phyloP scores from a whole-genome alignment of 352 stramenopile species.

The Phytopythium mirpurense region DNA sequence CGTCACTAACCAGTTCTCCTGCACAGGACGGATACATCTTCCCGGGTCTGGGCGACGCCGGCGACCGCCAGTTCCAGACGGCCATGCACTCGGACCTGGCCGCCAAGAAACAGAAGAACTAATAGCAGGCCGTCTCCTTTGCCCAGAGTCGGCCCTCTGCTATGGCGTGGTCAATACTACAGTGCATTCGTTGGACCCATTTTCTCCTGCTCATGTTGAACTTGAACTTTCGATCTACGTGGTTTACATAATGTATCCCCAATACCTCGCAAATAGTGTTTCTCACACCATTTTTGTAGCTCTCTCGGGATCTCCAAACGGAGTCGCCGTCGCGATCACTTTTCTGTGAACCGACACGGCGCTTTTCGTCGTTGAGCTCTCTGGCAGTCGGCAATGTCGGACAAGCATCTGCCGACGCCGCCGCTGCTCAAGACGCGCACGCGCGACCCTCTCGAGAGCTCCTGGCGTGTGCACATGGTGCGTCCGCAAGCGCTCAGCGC shows the following conservation, averaged over 20 bases:
- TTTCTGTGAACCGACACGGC: not conserved
- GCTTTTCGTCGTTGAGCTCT: not conserved
- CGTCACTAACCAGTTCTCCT: conserved; percentile 1
- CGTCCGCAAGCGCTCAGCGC: not conserved
- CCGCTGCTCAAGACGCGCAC: conserved; percentile 62
- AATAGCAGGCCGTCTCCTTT: conserved; percentile 4
- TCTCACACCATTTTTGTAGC: no score
- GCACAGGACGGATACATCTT: conserved; percentile 73
- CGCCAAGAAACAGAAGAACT: conserved; percentile 64
- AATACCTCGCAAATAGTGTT: no score
- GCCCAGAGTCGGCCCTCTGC: no score
- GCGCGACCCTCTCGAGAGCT: conserved; percentile 83
- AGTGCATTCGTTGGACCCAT: no score
- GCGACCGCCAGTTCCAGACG: conserved; percentile 82
- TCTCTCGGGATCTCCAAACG: no score
- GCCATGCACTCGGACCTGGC: conserved; percentile 38
- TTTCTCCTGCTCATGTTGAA: not conserved
- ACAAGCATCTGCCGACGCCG: conserved; percentile 21
- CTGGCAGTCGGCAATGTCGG: conserved; percentile 4
- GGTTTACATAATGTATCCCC: not conserved
- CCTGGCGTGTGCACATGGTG: conserved; percentile 85
- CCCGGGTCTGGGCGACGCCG: conserved; percentile 76
- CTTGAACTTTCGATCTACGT: not conserved
- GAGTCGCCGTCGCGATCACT: no score
- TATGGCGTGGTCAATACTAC: conserved; percentile 1